Conservation (phyloP, 2,329 filamentous ascomycete species). For the Apiospora rasikravindrae region DNA sequence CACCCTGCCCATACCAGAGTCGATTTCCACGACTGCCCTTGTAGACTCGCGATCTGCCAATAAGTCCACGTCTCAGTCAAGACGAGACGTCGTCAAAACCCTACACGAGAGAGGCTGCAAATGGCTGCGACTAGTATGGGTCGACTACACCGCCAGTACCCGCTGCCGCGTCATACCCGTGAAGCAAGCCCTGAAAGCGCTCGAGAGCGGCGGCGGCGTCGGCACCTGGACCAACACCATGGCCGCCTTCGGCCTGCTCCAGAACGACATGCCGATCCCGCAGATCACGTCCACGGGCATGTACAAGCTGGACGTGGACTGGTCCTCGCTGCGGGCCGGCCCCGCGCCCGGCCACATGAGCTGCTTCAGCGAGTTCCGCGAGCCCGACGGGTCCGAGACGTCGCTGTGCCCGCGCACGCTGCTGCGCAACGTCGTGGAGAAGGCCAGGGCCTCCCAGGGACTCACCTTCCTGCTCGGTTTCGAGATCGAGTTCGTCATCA, state of each 20-base stretch:
- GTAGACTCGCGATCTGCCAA: no score
- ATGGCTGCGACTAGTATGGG: slow-evolving; percentile 77
- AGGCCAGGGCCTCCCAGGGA: slow-evolving; percentile 52
- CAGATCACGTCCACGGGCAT: slow-evolving; percentile 65
- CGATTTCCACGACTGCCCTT: neutral
- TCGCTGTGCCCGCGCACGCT: slow-evolving; percentile 69
- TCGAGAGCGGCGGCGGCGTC: slow-evolving; percentile 52
- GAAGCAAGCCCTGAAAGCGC: slow-evolving; percentile 54
- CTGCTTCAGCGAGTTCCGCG: slow-evolving; percentile 69
- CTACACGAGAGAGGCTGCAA: slow-evolving; percentile 42
- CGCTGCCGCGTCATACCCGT: slow-evolving; percentile 73
- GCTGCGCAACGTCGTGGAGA: slow-evolving; percentile 59
- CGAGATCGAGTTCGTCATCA: slow-evolving; percentile 80
- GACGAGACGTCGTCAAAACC: neutral
- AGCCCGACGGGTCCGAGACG: slow-evolving; percentile 57
- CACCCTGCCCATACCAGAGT: slow-evolving; percentile 18
- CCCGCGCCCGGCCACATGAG: slow-evolving; percentile 66
- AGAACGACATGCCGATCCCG: slow-evolving; percentile 65
- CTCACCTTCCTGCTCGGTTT: slow-evolving; percentile 74
- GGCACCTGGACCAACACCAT: slow-evolving; percentile 65
- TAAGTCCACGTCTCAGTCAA: neutral
- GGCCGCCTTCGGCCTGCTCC: slow-evolving; percentile 69
- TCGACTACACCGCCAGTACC: slow-evolving; percentile 75
- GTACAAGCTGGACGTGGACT: slow-evolving; percentile 70
- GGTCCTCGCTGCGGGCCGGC: slow-evolving; percentile 64